Conservation (phyloP, 345 rosid genomes). For the Rhizophora mangle region DNA sequence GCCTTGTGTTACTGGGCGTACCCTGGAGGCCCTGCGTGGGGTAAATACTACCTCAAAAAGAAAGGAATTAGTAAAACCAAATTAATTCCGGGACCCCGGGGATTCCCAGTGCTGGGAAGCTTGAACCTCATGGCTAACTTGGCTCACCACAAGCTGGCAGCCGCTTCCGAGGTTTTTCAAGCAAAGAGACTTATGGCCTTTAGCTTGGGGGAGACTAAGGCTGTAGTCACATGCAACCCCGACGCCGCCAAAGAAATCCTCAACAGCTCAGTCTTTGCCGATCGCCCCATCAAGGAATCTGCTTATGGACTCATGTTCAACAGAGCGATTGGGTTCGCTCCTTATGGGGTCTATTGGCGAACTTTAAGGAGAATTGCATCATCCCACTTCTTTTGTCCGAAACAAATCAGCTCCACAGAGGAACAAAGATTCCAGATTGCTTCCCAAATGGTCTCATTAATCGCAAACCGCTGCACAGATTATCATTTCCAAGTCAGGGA, state of each 20-base stretch:
- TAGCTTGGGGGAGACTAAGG: conserved; percentile 46
- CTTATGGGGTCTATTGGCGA: conserved; percentile 54
- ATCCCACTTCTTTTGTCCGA: conserved; percentile 48
- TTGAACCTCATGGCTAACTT: conserved; percentile 44
- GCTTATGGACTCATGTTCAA: conserved; percentile 49
- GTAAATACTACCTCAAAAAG: conserved; percentile 22
- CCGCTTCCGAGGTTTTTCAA: conserved; percentile 22
- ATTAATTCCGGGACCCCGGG: conserved; percentile 44
- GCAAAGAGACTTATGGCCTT: conserved; percentile 52
- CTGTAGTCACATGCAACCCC: conserved; percentile 39
- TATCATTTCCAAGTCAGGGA: conserved; percentile 27
- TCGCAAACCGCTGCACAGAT: conserved; percentile 6
- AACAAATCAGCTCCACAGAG: conserved; percentile 36
- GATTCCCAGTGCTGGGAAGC: conserved; percentile 50
- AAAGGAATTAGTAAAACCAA: not conserved
- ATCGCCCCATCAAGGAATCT: conserved; percentile 53
- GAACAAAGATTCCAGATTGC: conserved; percentile 34
- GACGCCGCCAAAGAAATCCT: conserved; percentile 51
- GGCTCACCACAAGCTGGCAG: conserved; percentile 50
- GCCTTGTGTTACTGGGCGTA: conserved; percentile 32
- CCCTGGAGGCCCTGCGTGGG: conserved; percentile 63
- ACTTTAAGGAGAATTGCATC: conserved; percentile 45
- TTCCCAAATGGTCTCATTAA: conserved; percentile 35
- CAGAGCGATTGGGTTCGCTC: conserved; percentile 58
- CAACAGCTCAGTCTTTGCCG: conserved; percentile 46